phyloP scores from a whole-genome alignment of 345 rosid species.

The Eucalyptus sp. region DNA sequence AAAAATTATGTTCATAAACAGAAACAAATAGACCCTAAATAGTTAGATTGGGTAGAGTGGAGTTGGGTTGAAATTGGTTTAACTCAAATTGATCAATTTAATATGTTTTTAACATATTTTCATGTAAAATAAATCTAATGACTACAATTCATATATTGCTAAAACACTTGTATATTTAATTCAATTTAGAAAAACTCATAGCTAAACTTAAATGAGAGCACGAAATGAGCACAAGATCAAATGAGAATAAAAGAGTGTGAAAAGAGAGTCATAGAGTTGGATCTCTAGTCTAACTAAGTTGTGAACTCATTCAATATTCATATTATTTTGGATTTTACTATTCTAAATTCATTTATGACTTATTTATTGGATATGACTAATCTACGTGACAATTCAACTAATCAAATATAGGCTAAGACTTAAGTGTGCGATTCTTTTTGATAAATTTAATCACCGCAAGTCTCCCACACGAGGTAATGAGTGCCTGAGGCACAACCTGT shows the following conservation, averaged over 20 bases:
- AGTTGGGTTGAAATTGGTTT: not conserved
- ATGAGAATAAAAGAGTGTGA: rapidly evolving
- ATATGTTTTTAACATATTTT: too few relatives aligned
- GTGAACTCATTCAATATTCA: rapidly evolving
- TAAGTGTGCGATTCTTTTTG: too few relatives aligned
- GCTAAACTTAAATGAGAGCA: not conserved
- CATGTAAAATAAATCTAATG: too few relatives aligned
- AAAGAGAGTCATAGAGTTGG: rapidly evolving
- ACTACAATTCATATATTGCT: too few relatives aligned
- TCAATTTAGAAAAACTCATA: not conserved
- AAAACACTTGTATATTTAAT: not conserved
- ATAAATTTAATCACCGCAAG: too few relatives aligned
- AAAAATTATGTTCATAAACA: too few relatives aligned
- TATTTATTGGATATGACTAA: too few relatives aligned
- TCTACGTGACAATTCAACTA: too few relatives aligned
- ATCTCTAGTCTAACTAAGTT: rapidly evolving
- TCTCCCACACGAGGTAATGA: not conserved
- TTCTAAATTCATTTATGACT: too few relatives aligned
- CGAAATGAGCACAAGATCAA: rapidly evolving
- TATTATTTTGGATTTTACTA: too few relatives aligned
- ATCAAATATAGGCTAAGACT: too few relatives aligned
- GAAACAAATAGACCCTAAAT: too few relatives aligned
- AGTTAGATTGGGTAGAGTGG: not conserved
- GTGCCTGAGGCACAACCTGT: not conserved
- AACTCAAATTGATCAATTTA: not conserved